These are phyloP conservation scores for Malus hybrid DNA, from an alignment of 331 rosid genomes.

Conservation along the genomic window DNA sequence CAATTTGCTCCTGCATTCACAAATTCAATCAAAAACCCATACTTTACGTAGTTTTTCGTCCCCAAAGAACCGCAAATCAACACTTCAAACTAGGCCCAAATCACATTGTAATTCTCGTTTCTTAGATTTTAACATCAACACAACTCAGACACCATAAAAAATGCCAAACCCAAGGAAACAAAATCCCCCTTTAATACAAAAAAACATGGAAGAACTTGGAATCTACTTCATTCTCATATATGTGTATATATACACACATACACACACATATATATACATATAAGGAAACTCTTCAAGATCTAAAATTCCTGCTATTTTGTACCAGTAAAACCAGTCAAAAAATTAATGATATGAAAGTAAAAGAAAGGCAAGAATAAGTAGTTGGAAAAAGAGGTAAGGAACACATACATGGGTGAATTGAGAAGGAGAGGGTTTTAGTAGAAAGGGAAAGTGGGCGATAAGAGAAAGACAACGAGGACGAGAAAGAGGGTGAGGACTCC, in stretches of 20 bases:
- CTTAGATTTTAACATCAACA: background rate
- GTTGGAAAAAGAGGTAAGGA: constrained; percentile 10
- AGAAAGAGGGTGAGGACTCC: constrained; percentile 40
- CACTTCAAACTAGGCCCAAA: background rate
- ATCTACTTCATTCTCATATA: background rate
- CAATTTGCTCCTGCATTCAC: constrained; percentile 17
- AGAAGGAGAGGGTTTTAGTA: constrained; percentile 17
- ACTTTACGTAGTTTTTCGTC: background rate
- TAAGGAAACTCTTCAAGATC: background rate
- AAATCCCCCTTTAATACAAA: background rate
- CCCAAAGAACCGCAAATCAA: background rate
- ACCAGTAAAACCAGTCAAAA: background rate
- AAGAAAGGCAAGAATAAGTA: background rate
- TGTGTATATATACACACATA: background rate
- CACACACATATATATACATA: background rate
- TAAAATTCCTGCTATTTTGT: background rate
- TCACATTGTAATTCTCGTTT: background rate
- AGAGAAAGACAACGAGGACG: constrained; percentile 33
- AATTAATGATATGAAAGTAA: background rate
- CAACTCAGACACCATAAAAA: background rate
- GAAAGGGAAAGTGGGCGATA: constrained; percentile 38
- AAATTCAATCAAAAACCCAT: background rate
- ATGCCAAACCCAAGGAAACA: background rate
- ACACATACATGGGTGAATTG: constrained; percentile 31
- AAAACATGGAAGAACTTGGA: background rate